Evolutionary conservation across 805 yeast genomes (phyloP).

Genomic region (Candida hungchunana): DNA sequence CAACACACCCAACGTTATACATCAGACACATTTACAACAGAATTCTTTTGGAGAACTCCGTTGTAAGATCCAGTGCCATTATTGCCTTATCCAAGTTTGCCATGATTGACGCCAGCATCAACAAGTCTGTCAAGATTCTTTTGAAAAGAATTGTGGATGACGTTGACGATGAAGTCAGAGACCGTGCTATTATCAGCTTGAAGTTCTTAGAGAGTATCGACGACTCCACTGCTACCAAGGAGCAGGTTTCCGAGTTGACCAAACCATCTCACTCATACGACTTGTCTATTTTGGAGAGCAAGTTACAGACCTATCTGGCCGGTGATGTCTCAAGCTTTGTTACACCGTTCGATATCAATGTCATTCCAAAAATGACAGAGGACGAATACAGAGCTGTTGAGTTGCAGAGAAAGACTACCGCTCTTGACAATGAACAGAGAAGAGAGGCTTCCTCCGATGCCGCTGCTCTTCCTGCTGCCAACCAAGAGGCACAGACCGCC

Average conservation of each 20-base stretch:
- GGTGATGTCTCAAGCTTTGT: slow-evolving; percentile 34
- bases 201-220: slow-evolving; percentile 46
- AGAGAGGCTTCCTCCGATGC: slow-evolving; percentile 8
- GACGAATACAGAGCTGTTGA: slow-evolving; percentile 68
- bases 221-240: slow-evolving; percentile 31
- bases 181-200: slow-evolving; percentile 87
- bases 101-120: slow-evolving; percentile 59
- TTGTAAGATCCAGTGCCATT: slow-evolving; percentile 94
- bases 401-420: slow-evolving; percentile 47
- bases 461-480: slow-evolving; percentile 3
- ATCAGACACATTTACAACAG: slow-evolving; percentile 96
- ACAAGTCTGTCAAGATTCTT: slow-evolving; percentile 66
- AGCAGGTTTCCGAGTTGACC: slow-evolving; percentile 45
- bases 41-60: slow-evolving; percentile 91
- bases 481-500: slow-evolving; percentile 22
- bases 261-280: slow-evolving; percentile 68
- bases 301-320: slow-evolving; percentile 65
- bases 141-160: slow-evolving; percentile 82
- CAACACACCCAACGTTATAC: slow-evolving; percentile 81
- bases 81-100: slow-evolving; percentile 90
- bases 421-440: slow-evolving; percentile 27
- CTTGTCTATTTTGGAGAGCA: slow-evolving; percentile 71
- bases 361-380: slow-evolving; percentile 60
- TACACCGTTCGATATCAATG: slow-evolving; percentile 66
- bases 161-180: slow-evolving; percentile 95